Evolutionary conservation across 2,329 filamentous ascomycete species (phyloP).

Genomic region (Alternaria alternata): DNA sequence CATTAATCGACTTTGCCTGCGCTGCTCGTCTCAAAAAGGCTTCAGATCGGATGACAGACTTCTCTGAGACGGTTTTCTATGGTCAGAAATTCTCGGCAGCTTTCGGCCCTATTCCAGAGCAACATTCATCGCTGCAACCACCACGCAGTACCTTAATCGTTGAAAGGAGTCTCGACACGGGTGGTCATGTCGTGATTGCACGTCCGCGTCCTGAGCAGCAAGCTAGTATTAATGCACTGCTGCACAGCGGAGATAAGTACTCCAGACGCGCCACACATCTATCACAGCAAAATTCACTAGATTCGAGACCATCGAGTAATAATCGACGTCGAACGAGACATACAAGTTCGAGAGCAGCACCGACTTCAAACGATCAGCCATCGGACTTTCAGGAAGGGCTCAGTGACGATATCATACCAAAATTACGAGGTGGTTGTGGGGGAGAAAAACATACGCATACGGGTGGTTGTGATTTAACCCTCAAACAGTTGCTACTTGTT

Average conservation of each 20-base stretch:
- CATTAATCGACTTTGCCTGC: slow-evolving; percentile 5
- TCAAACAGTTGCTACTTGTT: slow-evolving; percentile 9
- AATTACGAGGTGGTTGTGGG: slow-evolving; percentile 21
- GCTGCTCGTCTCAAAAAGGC: neutral
- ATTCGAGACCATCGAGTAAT: neutral
- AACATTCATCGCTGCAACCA: neutral
- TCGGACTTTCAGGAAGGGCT: slow-evolving; percentile 15
- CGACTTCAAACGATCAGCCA: slow-evolving; percentile 1
- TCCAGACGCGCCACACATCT: neutral
- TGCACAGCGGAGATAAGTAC: neutral
- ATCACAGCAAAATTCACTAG: neutral
- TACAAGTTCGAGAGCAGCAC: neutral
- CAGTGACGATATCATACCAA: neutral
- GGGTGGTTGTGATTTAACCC: neutral
- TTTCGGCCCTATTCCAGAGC: neutral
- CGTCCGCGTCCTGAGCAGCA: neutral
- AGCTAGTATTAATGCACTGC: neutral
- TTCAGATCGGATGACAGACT: slow-evolving; percentile 11
- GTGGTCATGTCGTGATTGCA: neutral
- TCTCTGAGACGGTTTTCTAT: slow-evolving; percentile 21
- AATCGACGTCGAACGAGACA: neutral
- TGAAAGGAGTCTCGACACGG: neutral
- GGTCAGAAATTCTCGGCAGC: neutral
- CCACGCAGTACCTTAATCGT: neutral
- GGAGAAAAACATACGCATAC: neutral